Evolutionary conservation across 148 eudicot species (phyloP), one percentile per base, ranked within the genome.

Genomic region (Rhododendron mucronatum): DNA sequence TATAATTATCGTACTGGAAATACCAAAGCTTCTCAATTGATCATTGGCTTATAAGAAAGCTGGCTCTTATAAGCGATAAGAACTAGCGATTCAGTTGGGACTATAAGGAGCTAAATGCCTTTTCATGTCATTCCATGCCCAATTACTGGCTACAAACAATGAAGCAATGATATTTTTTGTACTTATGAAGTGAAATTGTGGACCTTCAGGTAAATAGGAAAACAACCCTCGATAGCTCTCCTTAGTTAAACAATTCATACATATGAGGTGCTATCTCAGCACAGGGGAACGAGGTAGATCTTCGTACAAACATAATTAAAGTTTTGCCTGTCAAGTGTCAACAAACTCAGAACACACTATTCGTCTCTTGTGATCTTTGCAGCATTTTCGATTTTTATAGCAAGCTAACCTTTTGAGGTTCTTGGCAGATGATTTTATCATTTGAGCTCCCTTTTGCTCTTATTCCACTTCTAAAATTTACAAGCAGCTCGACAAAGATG

Each of bases 401-500:
- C 44, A 37, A 79, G 80, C 88, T 85, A 84, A 87, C 57, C 30
- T 41, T 67, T 55, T 76, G 3, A 14, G 77, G 78, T 80, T 57
- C 65, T 50, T 84, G 89, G 85, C 94, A 97, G 99, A 97, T 97
- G 99, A 95, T 97, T 85, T 91, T 97, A 88, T 95, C 98, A 57
- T 97, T 95, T 89, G 99, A 95, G 83, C 99, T 97, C 76, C 99
- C 99, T 79, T 97, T 97, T 90, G 99, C 99, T 78, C 96, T 97
- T 71, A 90, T 97, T 87, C 99, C 99, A 26, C 98, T 97, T 85
- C 98, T 97, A 89, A 97, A 97, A 89, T 97, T 97, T 90, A 93
- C 98, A 47, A 97, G 99, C 89, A 93, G 99, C 93, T 94, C 92
- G 88, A 92, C 96, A 47, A 97, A 95, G 94, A 97, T 97, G 99